A percentile compares a stretch with the other conserved stretches of the same genome.
These are phyloP conservation scores for Bipolaris zeicola DNA, from an alignment of 2,329 filamentous ascomycete genomes.

Conservation along the genomic window DNA sequence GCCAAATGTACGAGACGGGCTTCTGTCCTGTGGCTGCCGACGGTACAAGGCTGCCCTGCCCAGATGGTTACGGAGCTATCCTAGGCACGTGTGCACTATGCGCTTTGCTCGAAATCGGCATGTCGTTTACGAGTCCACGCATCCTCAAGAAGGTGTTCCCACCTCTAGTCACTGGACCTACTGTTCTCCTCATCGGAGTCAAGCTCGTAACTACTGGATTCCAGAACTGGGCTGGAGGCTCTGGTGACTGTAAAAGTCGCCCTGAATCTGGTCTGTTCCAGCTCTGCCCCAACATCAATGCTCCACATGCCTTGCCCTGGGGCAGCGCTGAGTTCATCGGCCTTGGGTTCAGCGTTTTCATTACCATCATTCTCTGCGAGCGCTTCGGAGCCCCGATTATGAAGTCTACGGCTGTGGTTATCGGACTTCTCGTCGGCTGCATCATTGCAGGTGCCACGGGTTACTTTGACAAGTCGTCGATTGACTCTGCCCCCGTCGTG, in stretches of 20 bases:
- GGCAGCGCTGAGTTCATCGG: conserved; percentile 78
- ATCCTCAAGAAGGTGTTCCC: conserved; percentile 76
- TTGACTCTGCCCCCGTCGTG: conserved; percentile 71
- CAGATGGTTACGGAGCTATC: conserved; percentile 75
- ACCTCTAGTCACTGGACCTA: conserved; percentile 73
- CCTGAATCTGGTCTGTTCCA: conserved; percentile 61
- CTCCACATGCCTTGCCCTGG: conserved; percentile 76
- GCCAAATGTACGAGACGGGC: conserved; percentile 78
- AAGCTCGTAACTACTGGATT: conserved; percentile 74
- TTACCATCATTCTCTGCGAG: conserved; percentile 80
- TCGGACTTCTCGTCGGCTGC: conserved; percentile 76
- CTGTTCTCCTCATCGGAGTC: conserved; percentile 74
- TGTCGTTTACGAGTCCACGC: conserved; percentile 75
- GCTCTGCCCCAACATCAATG: conserved; percentile 64
- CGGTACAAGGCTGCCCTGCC: conserved; percentile 73
- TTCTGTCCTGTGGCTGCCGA: conserved; percentile 65
- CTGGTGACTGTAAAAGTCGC: conserved; percentile 60
- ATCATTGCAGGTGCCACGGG: conserved; percentile 78
- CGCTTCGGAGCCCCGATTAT: conserved; percentile 83
- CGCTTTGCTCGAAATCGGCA: conserved; percentile 67
- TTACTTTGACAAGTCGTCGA: conserved; percentile 76
- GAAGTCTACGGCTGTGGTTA: conserved; percentile 78
- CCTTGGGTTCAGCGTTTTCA: conserved; percentile 78
- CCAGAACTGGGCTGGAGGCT: conserved; percentile 78
- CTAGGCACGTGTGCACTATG: conserved; percentile 65